Conservation (phyloP, 441 rosid genomes). For the Adansonia grandidieri region DNA sequence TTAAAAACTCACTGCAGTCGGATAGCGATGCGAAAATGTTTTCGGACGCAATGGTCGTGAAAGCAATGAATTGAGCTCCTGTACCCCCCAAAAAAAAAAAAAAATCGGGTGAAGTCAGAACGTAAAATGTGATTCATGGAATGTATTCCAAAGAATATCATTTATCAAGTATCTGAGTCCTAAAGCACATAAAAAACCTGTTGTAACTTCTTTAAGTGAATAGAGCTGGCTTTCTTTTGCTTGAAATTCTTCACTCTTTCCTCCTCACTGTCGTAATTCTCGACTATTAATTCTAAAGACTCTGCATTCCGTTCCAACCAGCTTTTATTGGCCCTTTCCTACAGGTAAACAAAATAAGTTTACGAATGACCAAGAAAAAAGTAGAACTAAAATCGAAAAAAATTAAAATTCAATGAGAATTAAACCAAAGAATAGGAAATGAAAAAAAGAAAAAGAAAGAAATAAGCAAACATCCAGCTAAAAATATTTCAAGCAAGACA, state of each 20-base stretch:
- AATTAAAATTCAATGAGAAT: not conserved
- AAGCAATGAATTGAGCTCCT: slow-evolving; percentile 74
- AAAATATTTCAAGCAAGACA: slow-evolving; percentile 12
- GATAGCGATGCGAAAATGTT: slow-evolving; percentile 82
- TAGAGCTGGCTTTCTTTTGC: slow-evolving; percentile 65
- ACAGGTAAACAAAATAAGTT: slow-evolving; percentile 28
- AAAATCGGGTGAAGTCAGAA: slow-evolving; percentile 24
- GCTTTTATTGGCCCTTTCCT: slow-evolving; percentile 81
- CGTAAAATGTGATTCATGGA: not conserved
- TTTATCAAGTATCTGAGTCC: not conserved
- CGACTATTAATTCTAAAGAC: slow-evolving; percentile 66
- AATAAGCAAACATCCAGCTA: slow-evolving; percentile 15
- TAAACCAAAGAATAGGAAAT: not conserved
- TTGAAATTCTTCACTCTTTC: slow-evolving; percentile 72
- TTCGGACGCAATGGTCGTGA: slow-evolving; percentile 84
- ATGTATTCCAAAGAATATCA: not conserved
- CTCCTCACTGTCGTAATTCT: slow-evolving; percentile 81
- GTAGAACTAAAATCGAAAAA: not conserved
- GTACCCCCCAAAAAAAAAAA: slow-evolving; percentile 31
- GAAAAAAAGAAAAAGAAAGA: not conserved
- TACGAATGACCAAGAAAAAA: not conserved
- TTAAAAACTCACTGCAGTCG: slow-evolving; percentile 72
- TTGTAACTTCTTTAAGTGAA: slow-evolving; percentile 63
- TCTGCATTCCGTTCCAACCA: slow-evolving; percentile 91
- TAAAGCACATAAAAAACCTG: slow-evolving; percentile 48